Conservation (phyloP, 1,139 yeast genomes). For the Arxiozyma heterogenica region DNA sequence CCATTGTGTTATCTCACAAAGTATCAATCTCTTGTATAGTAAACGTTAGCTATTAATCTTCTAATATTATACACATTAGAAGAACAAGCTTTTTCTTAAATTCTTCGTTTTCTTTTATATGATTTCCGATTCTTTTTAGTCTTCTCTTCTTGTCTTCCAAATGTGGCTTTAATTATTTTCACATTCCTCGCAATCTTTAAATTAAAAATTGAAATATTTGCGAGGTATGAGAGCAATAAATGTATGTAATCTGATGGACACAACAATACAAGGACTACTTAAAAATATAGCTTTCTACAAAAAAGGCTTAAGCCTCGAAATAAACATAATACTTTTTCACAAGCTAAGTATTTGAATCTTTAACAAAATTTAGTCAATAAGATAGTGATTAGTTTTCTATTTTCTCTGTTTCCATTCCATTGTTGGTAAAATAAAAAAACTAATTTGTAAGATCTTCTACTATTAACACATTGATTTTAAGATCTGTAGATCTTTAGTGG, state of each 20-base stretch:
- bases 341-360: neutral
- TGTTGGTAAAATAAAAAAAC: no score
- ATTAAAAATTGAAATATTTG: neutral
- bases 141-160: neutral
- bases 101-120: neutral
- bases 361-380: no score
- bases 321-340: neutral
- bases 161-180: neutral
- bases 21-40: neutral
- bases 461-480: neutral
- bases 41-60: neutral
- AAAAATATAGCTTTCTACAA: neutral
- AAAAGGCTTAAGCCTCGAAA: neutral
- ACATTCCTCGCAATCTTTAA: neutral
- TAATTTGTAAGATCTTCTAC: neutral
- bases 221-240: neutral
- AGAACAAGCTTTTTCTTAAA: no score
- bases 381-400: no score
- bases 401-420: no score
- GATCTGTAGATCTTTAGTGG: neutral
- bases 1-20: conserved; percentile 3
- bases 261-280: neutral
- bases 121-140: neutral
- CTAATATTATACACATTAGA: no score
- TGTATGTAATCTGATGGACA: no score